These are phyloP conservation scores for Aspergillus phoenicis DNA, from an alignment of 2,329 filamentous ascomycete genomes.

Conservation along the genomic window DNA sequence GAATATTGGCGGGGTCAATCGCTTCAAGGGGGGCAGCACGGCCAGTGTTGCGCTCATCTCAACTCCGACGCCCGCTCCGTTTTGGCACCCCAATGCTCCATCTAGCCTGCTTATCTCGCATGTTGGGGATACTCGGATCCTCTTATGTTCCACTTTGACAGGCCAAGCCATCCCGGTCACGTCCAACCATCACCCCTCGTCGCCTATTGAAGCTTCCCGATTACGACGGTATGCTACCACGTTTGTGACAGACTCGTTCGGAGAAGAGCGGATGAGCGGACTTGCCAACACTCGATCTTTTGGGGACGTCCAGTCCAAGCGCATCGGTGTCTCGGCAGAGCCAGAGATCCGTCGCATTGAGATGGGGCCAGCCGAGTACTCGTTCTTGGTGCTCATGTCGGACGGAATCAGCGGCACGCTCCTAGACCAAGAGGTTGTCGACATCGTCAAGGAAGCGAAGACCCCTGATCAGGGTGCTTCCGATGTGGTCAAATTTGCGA, in stretches of 20 bases:
- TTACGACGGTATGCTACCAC: constrained; percentile 82
- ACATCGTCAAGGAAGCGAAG: constrained; percentile 88
- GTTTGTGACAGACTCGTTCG: constrained; percentile 94
- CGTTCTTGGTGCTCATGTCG: constrained; percentile 83
- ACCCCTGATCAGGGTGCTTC: constrained; percentile 84
- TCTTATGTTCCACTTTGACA: constrained; percentile 84
- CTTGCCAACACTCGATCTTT: constrained; percentile 93
- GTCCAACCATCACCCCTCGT: constrained; percentile 88
- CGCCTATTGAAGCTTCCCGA: constrained; percentile 78
- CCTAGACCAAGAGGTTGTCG: constrained; percentile 91
- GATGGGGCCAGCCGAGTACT: constrained; percentile 79
- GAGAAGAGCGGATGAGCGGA: constrained; percentile 91
- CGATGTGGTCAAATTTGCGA: constrained; percentile 82
- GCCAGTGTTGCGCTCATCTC: constrained; percentile 88
- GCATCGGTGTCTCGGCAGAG: constrained; percentile 90
- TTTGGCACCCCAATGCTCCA: constrained; percentile 88
- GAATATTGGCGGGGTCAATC: constrained; percentile 70
- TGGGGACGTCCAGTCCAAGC: constrained; percentile 88
- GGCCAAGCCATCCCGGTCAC: constrained; percentile 80
- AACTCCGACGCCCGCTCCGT: constrained; percentile 86
- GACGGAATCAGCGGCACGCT: constrained; percentile 88
- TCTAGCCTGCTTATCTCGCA: constrained; percentile 85
- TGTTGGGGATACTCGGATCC: constrained; percentile 87
- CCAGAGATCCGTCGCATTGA: constrained; percentile 83
- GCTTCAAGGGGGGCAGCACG: constrained; percentile 93